Evolutionary conservation across 306 rosid genomes (phyloP).

Genomic region (Mimosa pudica): DNA sequence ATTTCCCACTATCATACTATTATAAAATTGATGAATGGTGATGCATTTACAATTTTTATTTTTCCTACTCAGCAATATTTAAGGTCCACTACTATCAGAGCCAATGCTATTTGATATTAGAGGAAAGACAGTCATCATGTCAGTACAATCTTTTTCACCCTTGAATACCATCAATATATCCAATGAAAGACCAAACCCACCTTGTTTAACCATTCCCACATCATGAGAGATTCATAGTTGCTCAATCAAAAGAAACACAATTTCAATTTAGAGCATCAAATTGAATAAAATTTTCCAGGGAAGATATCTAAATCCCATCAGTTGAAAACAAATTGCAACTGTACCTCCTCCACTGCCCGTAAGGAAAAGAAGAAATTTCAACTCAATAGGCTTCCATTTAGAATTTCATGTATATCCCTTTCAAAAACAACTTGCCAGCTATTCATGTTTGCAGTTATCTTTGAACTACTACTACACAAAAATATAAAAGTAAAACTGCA

Average conservation of each 20-base stretch:
- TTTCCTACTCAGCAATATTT: constrained; percentile 20
- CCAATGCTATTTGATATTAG: not conserved
- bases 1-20: constrained; percentile 14
- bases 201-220: not conserved
- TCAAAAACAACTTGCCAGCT: not conserved
- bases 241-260: not conserved
- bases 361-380: not conserved
- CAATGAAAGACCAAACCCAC: constrained; percentile 4
- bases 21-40: not conserved
- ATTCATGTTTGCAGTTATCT: not conserved
- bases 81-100: not conserved
- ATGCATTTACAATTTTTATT: constrained; percentile 19
- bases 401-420: not conserved
- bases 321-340: not conserved
- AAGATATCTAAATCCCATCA: constrained; percentile 6
- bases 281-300: constrained; percentile 4
- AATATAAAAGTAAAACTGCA: constrained; percentile 1
- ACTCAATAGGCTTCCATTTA: not conserved
- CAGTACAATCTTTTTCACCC: constrained; percentile 20
- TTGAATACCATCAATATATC: not conserved
- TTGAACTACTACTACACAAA: constrained; percentile 3
- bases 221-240: not conserved
- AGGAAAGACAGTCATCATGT: constrained; percentile 8
- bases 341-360: too few species aligned
- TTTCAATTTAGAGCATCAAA: constrained; percentile 26